phyloP scores from a whole-genome alignment of 2,329 filamentous ascomycete genomes.

The Phoma sp. region DNA sequence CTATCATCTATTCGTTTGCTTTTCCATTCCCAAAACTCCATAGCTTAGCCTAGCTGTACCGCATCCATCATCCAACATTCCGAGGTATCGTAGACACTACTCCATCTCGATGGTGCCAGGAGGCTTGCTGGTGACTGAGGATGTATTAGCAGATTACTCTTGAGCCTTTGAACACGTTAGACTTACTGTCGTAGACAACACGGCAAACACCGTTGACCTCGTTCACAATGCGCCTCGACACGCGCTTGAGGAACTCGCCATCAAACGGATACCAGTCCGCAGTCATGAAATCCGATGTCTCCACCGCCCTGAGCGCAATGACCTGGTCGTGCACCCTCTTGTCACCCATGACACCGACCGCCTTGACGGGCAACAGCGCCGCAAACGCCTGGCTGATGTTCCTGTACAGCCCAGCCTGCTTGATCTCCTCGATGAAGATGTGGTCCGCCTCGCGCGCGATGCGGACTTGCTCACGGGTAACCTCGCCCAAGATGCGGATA shows the following conservation, averaged over 20 bases:
- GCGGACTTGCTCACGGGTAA: slow-evolving; percentile 78
- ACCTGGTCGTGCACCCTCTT: slow-evolving; percentile 71
- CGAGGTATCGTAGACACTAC: slow-evolving; percentile 51
- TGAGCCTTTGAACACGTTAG: slow-evolving; percentile 1
- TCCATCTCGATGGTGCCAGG: slow-evolving; percentile 79
- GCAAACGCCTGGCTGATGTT: slow-evolving; percentile 75
- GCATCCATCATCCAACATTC: not conserved
- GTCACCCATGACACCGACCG: slow-evolving; percentile 74
- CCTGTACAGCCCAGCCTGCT: slow-evolving; percentile 74
- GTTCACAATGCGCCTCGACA: slow-evolving; percentile 75
- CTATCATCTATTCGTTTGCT: slow-evolving; percentile 30
- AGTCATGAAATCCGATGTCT: slow-evolving; percentile 76
- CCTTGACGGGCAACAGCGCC: slow-evolving; percentile 69
- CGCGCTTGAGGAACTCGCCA: slow-evolving; percentile 69
- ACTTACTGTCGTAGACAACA: slow-evolving; percentile 73
- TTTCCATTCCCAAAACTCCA: slow-evolving; percentile 13
- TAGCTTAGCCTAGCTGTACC: slow-evolving; percentile 4
- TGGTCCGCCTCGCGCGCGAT: slow-evolving; percentile 80
- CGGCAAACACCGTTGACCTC: slow-evolving; percentile 76
- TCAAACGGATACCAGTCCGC: slow-evolving; percentile 74
- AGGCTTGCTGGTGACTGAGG: slow-evolving; percentile 67
- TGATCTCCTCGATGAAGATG: slow-evolving; percentile 81
- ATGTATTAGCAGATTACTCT: slow-evolving; percentile 17
- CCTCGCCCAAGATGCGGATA: slow-evolving; percentile 83
- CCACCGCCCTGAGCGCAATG: slow-evolving; percentile 67